Base-by-base conservation (phyloP, 257 asterid genomes). In the Agastache rugosa region DNA sequence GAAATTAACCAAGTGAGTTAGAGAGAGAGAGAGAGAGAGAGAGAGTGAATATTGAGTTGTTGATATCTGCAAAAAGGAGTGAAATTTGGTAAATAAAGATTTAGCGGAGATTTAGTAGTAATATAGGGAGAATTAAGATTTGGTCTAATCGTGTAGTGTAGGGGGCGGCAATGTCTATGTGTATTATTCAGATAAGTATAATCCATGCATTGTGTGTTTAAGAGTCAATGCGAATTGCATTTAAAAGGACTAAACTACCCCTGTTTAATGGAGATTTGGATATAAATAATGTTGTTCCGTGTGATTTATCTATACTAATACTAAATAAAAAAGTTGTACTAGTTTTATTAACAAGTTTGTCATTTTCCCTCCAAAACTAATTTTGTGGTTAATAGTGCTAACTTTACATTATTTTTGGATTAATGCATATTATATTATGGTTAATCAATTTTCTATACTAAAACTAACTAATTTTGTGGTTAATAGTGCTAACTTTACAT, bases 81-180 rank as follows among this genome's bases (percentile, higher is more conserved):
- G 39, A 56, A 75, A 63, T 73, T 50, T 60, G 74, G 48, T 2
- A 34, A 70, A 60, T 51, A n/a, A 44, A 67, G 70, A 80, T 67
- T 50, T 73, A 61, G 78, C 47, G 75, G 73, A 17, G 75, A 72
- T 71, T 50, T 69, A 19, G 17, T 54, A 6, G 58, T 16, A 34
- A 63, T 14, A 27, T 61, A 63, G 47, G 37, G 31, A 37, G 63
- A 27, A 62, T 64, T 64, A 3, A 72, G 75, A 63, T 63, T 37
- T 73, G 77, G 70, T 76, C 63, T 73, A 72, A 68, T 17, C 74
- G 70, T 67, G 71, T 61, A n/a, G n/a, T n/a, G n/a, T 17, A 61
- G 65, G 37, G 17, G 11, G 31, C 7, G 16, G 6, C 4, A 23
- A 23, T 4, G 17, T 1, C 63, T 23, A 56, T 56, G 2, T 23